Percentiles rank a stretch among this genome's conserved stretches.
Conservation (phyloP, 148 eudicot species). For the Fagopyrum homotropicum region DNA sequence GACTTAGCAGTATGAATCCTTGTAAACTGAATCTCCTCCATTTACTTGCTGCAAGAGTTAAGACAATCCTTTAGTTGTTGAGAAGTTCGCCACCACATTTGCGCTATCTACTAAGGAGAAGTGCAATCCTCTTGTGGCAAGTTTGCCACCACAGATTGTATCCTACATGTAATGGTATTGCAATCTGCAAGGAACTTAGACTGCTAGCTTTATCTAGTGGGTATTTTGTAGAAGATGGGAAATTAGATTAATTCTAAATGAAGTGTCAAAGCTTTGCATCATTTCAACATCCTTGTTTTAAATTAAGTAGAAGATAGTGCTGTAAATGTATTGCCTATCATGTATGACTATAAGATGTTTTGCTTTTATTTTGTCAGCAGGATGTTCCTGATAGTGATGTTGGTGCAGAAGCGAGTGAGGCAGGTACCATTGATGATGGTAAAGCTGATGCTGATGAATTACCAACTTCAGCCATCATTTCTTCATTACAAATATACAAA, state of each 20-base stretch:
- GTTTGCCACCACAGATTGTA: neutral
- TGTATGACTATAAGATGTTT: neutral
- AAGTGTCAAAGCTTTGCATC: neutral
- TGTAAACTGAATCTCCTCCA: neutral
- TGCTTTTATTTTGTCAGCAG: slow-evolving; percentile 28
- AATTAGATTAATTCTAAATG: neutral
- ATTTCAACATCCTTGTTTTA: neutral
- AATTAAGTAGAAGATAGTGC: neutral
- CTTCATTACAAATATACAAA: slow-evolving; percentile 48
- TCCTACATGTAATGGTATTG: neutral
- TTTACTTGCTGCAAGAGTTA: neutral
- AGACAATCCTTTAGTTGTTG: neutral
- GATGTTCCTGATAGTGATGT: slow-evolving; percentile 34
- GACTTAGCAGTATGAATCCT: neutral
- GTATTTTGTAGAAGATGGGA: neutral
- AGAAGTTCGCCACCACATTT: neutral
- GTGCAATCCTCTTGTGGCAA: neutral
- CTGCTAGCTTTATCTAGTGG: neutral
- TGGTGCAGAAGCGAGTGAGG: slow-evolving; percentile 28
- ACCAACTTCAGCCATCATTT: slow-evolving; percentile 38
- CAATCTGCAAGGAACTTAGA: neutral
- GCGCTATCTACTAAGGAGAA: neutral
- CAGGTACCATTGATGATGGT: slow-evolving; percentile 31
- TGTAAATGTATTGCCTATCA: neutral
- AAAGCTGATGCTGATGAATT: slow-evolving; percentile 28